Evolutionary conservation across 805 yeast species (phyloP), one percentile per base, ranked within the genome.

Genomic region (Schwanniomyces sp.): DNA sequence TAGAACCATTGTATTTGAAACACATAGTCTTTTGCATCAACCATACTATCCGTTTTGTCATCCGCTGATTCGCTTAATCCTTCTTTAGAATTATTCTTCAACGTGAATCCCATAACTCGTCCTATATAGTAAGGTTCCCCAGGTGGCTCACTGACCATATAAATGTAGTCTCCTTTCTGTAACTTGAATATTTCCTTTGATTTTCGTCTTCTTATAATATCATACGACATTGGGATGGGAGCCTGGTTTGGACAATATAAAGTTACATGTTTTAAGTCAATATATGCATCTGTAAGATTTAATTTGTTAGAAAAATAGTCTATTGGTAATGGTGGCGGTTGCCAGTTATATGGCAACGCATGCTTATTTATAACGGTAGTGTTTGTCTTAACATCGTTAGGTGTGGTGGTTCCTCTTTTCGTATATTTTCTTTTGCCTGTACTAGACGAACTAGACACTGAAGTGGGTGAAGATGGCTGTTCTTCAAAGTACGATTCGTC

Each of bases 51-150:
- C 24, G 5, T 14, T 14, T 40, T 29, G 16, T 17, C 21, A 21
- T 34, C 29, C 24, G 27, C 25, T 12, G 30, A 21, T 41, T 40
- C 42, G 28, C 24, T 7, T 27, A 24, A 6, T 17, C 5, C 9
- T 29, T 29, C 10, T 16, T 39, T 44, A n/a, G 34, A n/a, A 32
- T 45, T 45, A 24, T 44, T 40, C 54, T 53, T 60, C 26, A 40
- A 38, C 40, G 57, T 66, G 54, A 91, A 89, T 12, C 91, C 94
- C 74, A 88, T 79, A 34, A 92, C 76, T 37, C 92, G 74, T 0
- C 95, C 98, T 39, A 94, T 79, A 58, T 90, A 88, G 70, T 87
- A 94, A 0, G 98, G 97, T 57, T 90, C 97, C 2, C 96, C 94
- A 0, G 96, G 90, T 1, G 96, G 96, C 63, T 90, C 97, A 52